Conservation (phyloP, 2,329 filamentous ascomycete species). For the Laburnicola sp. region DNA sequence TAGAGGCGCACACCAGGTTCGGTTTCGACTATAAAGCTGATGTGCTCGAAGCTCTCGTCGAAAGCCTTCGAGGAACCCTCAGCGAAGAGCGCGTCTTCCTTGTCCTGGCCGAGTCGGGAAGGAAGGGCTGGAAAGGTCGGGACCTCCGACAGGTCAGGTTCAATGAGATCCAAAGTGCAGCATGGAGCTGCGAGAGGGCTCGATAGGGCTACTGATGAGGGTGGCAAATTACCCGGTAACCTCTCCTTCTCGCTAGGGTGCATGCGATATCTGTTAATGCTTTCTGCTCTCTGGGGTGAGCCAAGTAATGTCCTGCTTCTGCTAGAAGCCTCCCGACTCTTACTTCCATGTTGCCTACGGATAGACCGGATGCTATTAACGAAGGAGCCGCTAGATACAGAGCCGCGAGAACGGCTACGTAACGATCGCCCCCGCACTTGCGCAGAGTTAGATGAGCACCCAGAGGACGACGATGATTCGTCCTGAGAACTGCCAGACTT, state of each 20-base stretch:
- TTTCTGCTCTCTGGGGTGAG: conserved; percentile 21
- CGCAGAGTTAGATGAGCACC: conserved; percentile 21
- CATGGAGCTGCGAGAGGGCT: conserved; percentile 79
- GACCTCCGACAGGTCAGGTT: conserved; percentile 67
- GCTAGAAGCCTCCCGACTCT: conserved; percentile 20
- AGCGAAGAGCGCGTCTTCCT: conserved; percentile 58
- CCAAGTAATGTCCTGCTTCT: conserved; percentile 29
- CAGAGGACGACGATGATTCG: conserved; percentile 26
- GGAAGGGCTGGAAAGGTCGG: conserved; percentile 50
- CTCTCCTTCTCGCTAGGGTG: conserved; percentile 23
- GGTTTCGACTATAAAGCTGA: conserved; percentile 72
- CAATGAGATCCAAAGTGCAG: conserved; percentile 73
- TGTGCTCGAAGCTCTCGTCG: conserved; percentile 68
- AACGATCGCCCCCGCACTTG: conserved; percentile 21
- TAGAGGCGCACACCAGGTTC: conserved; percentile 72
- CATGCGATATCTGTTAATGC: conserved; percentile 10
- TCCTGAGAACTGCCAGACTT: conserved; percentile 16
- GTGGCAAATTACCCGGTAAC: conserved; percentile 31
- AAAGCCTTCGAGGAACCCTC: conserved; percentile 51
- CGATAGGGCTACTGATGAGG: conserved; percentile 70
- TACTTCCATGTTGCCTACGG: conserved; percentile 9
- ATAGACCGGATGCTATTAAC: conserved; percentile 36
- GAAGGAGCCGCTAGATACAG: conserved; percentile 34
- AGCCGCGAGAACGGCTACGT: conserved; percentile 18
- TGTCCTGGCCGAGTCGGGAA: conserved; percentile 26